Evolutionary conservation across 306 rosid genomes (phyloP), one percentile per base, ranked within the genome.

Genomic region (Begonia masoniana): DNA sequence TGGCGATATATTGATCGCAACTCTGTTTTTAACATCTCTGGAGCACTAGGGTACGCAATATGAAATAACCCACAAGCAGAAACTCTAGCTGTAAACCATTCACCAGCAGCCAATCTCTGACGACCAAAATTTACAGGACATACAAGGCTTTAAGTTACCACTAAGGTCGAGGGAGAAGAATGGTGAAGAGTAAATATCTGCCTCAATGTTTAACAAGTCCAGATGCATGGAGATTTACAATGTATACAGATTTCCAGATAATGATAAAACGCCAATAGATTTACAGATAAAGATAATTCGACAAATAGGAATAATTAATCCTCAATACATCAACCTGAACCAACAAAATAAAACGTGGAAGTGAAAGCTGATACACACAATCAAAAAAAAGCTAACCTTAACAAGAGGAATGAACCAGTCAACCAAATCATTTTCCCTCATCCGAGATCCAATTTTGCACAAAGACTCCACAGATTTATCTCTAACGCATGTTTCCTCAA

Each of bases 51-150:
- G 68, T 86, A 91, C 12, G 94, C 97, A 69, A 91, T 86, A 71
- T 91, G 97, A 66, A 85, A 83, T 55, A 91, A 65, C 51, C 96
- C 97, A 77, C 97, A 91, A 15, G 96, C 83, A 65, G 97, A 85
- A 41, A 85, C 96, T 69, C 97, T 81, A 39, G 97, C 94, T 46
- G 96, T 91, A 77, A 86, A 85, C 97, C 97, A 91, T 74, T 91
- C 97, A 58, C 97, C 97, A 52, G 94, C 88, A 43, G 97, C 96
- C 77, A 91, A 64, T 61, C 97, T 85, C 97, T 91, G 81, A 55
- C 19, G 10, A 56, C 23, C 73, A 64, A 45, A 66, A 16, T 45
- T 45, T 45, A 31, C 39, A 31, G 39, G 39, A 7, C 39, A 31
- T 31, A 31, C 39, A 31, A 31, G 39, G 39, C 7, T 31, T 31